These are phyloP conservation scores for Mucuna pruriens DNA, from an alignment of 306 rosid species.

Conservation along the genomic window DNA sequence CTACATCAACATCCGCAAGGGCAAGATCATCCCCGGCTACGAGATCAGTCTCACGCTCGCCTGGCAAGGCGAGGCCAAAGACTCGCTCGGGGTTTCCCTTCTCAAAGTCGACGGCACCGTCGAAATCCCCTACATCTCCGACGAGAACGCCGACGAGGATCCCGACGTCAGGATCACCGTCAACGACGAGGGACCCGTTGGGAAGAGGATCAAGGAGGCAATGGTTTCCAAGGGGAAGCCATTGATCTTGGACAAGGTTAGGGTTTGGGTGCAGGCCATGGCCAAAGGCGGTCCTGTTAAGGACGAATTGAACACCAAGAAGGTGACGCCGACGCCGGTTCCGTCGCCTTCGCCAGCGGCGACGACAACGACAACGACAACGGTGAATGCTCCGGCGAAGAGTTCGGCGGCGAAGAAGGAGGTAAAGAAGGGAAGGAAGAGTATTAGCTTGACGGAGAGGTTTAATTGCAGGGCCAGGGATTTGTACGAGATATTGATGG, in stretches of 20 bases:
- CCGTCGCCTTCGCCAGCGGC: background rate
- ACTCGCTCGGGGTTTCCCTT: conserved; percentile 57
- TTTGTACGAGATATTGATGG: conserved; percentile 91
- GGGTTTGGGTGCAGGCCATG: conserved; percentile 75
- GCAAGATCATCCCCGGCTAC: conserved; percentile 91
- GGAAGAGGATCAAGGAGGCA: conserved; percentile 81
- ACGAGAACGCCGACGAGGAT: conserved; percentile 96
- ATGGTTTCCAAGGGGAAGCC: conserved; percentile 76
- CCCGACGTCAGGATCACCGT: conserved; percentile 80
- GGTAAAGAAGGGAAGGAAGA: conserved; percentile 68
- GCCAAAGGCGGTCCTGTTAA: conserved; percentile 91
- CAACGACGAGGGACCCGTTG: conserved; percentile 80
- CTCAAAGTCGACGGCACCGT: conserved; percentile 79
- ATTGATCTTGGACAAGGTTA: conserved; percentile 78
- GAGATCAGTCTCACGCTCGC: conserved; percentile 68
- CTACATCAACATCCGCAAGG: conserved; percentile 88
- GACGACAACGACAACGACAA: background rate
- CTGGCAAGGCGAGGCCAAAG: conserved; percentile 92
- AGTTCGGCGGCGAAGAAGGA: conserved; percentile 46
- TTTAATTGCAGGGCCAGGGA: conserved; percentile 81
- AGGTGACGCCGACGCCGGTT: conserved; percentile 37
- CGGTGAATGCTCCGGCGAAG: background rate
- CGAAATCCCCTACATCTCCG: conserved; percentile 88
- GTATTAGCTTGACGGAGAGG: conserved; percentile 80
- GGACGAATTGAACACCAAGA: conserved; percentile 75